phyloP scores from a whole-genome alignment of 2,329 filamentous ascomycete species.

The Phyllosticta citribraziliensis region DNA sequence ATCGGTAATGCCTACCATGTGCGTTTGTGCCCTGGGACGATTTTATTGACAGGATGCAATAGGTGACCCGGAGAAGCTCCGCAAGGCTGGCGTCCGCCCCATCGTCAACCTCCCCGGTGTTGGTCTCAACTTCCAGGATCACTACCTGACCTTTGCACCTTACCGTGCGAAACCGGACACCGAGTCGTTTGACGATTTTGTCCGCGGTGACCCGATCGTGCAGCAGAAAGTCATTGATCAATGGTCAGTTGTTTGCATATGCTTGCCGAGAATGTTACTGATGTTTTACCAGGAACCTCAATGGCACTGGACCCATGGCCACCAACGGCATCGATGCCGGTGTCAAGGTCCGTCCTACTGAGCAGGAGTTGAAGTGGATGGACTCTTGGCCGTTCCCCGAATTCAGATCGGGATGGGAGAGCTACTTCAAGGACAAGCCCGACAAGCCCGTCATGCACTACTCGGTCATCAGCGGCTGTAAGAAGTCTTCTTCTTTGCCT shows the following conservation, averaged over 20 bases:
- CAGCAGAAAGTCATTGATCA: constrained; percentile 68
- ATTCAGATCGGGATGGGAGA: constrained; percentile 67
- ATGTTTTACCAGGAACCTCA: constrained; percentile 40
- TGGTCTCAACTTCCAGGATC: constrained; percentile 65
- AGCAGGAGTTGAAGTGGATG: constrained; percentile 57
- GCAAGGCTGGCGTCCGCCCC: constrained; percentile 56
- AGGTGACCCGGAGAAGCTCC: constrained; percentile 60
- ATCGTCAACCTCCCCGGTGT: constrained; percentile 63
- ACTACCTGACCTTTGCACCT: constrained; percentile 52
- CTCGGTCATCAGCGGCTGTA: constrained; percentile 51
- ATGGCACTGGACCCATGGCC: constrained; percentile 66
- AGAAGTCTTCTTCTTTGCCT: neutral
- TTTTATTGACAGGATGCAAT: constrained; percentile 2
- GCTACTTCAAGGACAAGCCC: constrained; percentile 74
- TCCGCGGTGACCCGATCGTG: constrained; percentile 60
- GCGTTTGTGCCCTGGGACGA: neutral
- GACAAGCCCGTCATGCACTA: constrained; percentile 87
- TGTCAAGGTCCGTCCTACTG: constrained; percentile 64
- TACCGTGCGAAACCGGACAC: constrained; percentile 65
- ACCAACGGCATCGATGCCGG: constrained; percentile 75
- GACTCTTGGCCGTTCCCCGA: constrained; percentile 64
- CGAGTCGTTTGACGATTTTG: constrained; percentile 74
- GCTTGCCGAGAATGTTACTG: neutral
- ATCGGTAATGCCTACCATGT: constrained; percentile 36
- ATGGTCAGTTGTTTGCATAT: constrained; percentile 38